Conservation (phyloP, 2,329 filamentous ascomycete species). For the Cercospora citrullina region DNA sequence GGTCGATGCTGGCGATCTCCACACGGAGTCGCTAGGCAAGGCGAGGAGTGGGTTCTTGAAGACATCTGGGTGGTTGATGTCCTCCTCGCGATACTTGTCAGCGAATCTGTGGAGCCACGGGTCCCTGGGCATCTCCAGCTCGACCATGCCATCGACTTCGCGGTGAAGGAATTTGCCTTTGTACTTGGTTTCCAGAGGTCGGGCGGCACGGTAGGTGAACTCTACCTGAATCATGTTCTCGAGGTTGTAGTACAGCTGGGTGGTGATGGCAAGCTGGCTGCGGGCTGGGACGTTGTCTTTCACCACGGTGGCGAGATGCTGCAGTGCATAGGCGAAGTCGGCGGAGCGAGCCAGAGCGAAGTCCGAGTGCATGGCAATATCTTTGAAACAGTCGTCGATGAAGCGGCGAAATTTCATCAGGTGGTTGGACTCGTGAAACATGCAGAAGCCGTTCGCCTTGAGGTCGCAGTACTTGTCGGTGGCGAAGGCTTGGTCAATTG, state of each 20-base stretch:
- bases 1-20: neutral
- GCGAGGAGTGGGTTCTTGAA: neutral
- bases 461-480: neutral
- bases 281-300: neutral
- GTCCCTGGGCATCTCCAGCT: neutral
- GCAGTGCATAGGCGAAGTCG: neutral
- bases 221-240: neutral
- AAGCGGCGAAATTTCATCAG: neutral
- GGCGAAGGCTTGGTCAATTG: neutral
- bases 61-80: neutral
- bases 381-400: neutral
- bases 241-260: neutral
- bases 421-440: neutral
- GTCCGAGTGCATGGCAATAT: neutral
- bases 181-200: neutral
- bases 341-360: neutral
- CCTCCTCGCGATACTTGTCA: neutral
- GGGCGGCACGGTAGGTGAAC: neutral
- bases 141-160: slow-evolving; percentile 4
- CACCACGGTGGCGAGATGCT: neutral
- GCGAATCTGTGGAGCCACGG: slow-evolving; percentile 1
- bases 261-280: neutral
- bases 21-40: neutral
- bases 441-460: neutral
- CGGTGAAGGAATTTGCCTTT: neutral